phyloP scores from a whole-genome alignment of 202 grass and related monocot genomes.

The Cymbopogon flexuosus region DNA sequence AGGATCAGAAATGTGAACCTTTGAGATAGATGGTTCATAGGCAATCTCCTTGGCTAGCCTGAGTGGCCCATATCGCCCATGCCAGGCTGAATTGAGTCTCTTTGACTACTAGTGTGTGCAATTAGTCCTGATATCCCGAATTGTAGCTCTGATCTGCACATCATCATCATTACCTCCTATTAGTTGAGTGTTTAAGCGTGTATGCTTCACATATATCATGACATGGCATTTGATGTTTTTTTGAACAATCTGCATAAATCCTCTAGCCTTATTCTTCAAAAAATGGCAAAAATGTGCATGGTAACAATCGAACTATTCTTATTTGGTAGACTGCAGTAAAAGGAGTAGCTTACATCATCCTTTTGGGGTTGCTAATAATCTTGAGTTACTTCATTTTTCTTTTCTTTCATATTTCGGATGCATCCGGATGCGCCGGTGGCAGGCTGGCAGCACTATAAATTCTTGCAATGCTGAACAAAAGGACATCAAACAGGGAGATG shows the following conservation, averaged over 20 bases:
- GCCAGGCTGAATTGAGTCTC: conserved; percentile 15
- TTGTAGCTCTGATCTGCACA: neutral
- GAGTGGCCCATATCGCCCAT: conserved; percentile 38
- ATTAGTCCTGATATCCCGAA: neutral
- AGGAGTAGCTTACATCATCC: neutral
- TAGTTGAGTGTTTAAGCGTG: neutral
- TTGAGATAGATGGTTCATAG: conserved; percentile 19
- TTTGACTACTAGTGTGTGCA: neutral
- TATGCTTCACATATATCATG: neutral
- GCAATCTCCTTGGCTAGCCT: conserved; percentile 62
- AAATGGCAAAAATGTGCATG: neutral
- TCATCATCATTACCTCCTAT: neutral
- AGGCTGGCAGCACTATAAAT: neutral
- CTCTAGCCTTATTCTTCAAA: neutral
- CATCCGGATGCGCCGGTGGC: neutral
- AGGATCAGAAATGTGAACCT: neutral
- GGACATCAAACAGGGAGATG: neutral
- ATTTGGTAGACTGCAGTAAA: neutral
- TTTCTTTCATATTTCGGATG: neutral
- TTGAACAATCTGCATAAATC: neutral
- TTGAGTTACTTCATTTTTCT: neutral
- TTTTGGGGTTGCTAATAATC: neutral
- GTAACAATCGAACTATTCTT: neutral
- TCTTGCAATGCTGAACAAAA: neutral
- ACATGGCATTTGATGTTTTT: neutral